These are phyloP conservation scores for Neocucurbitaria cava DNA, from an alignment of 2,329 filamentous ascomycete species.

Conservation along the genomic window DNA sequence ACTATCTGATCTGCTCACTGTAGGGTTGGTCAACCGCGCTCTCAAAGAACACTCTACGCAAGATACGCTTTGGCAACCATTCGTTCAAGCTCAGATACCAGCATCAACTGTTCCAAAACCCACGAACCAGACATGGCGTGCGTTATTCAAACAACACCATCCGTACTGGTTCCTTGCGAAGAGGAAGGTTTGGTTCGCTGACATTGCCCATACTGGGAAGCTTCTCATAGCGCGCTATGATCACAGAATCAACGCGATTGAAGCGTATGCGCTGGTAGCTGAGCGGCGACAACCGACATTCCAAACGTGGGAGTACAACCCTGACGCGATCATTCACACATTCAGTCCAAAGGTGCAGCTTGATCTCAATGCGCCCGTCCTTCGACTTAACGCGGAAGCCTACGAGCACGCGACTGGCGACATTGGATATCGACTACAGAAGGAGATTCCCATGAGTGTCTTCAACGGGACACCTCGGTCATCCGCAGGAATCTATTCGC, in stretches of 20 bases:
- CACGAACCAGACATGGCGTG: constrained; percentile 70
- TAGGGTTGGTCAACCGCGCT: constrained; percentile 67
- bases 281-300: constrained; percentile 63
- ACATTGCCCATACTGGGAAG: constrained; percentile 75
- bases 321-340: constrained; percentile 71
- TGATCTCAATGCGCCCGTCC: constrained; percentile 75
- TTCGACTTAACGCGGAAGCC: constrained; percentile 48
- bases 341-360: constrained; percentile 75
- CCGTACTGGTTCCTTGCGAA: constrained; percentile 84
- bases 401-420: constrained; percentile 32
- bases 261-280: constrained; percentile 78
- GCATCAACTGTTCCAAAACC: constrained; percentile 43
- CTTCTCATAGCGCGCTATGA: constrained; percentile 81
- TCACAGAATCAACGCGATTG: constrained; percentile 74
- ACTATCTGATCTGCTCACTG: constrained; percentile 66
- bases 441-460: constrained; percentile 61
- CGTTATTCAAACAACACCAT: constrained; percentile 77
- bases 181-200: constrained; percentile 85
- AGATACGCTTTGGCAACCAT: constrained; percentile 74
- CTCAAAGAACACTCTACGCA: constrained; percentile 66
- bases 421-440: constrained; percentile 50
- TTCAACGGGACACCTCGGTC: constrained; percentile 23
- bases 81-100: constrained; percentile 74
- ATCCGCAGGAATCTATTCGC: constrained; percentile 62
- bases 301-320: constrained; percentile 70